Base-by-base conservation (phyloP, 2,329 filamentous ascomycete genomes). In the Alternaria sp. region DNA sequence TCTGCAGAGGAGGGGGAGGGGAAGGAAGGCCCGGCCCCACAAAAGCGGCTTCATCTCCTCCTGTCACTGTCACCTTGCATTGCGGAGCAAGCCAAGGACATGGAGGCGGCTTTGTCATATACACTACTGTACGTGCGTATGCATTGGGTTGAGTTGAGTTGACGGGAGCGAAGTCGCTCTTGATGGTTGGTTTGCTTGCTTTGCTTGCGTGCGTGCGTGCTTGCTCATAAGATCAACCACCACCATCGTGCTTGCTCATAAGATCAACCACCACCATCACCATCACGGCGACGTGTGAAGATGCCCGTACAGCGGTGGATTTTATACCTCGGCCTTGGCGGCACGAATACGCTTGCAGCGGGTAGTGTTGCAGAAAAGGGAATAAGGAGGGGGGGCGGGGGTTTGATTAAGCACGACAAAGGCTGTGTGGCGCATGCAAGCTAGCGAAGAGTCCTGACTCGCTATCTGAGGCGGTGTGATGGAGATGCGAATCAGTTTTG, bases 1-100 rank as follows among this genome's bases (percentile, higher is more conserved):
- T 40, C 37, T 31, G 31, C 23, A n/a, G 44, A 48, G 17, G 17
- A 17, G 17, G 17, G 17, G 17, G 17, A 2, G 17, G 17, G 17
- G 17, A 17, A 17, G 17, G 17, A 17, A 17, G 17, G 17, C 17
- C 17, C 17, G 17, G 17, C 17, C 17, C 17, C 17, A 17, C 44
- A 48, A 17, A 48, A 48, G n/a, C 23, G 33, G 14, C 14, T 48
- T 36, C 44, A 48, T 48, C 44, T 48, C 44, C 44, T 48, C 44
- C 44, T 48, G 44, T 48, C 44, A 48, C 44, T 48, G 44, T 48
- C 44, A 48, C 29, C 34, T 48, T 48, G 44, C 44, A 36, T 48
- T 33, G 31, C 31, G 31, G 44, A 31, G 44, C 17, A 4, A 24
- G 3, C 21, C 17, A 39, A 39, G 36, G 37, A 21, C 5, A 40